A percentile compares a stretch with the other conserved stretches of the same genome.
phyloP scores from a whole-genome alignment of 2,329 filamentous ascomycete species.

The Fusarium domesticum region DNA sequence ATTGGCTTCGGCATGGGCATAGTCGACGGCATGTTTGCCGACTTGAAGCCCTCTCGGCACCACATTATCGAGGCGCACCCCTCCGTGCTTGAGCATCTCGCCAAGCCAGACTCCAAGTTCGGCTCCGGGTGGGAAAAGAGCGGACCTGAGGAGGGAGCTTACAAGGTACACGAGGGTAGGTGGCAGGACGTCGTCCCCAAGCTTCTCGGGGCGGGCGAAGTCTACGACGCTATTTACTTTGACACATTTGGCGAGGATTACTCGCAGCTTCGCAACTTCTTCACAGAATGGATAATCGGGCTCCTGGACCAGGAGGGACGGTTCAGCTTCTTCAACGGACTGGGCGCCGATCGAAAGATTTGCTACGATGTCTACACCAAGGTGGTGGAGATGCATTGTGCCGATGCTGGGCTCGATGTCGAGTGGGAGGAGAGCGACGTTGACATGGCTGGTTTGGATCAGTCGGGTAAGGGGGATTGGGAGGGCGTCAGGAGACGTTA shows the following conservation, averaged over 20 bases:
- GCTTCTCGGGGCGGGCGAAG: slow-evolving; percentile 64
- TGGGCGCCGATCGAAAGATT: slow-evolving; percentile 86
- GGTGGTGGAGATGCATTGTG: slow-evolving; percentile 85
- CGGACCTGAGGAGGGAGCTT: slow-evolving; percentile 62
- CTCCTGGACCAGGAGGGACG: slow-evolving; percentile 69
- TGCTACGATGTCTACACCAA: slow-evolving; percentile 96
- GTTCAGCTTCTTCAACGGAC: slow-evolving; percentile 86
- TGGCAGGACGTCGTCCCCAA: slow-evolving; percentile 79
- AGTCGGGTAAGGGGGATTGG: slow-evolving; percentile 74
- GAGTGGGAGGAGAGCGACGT: slow-evolving; percentile 80
- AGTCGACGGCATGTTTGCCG: slow-evolving; percentile 72
- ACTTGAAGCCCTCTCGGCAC: slow-evolving; percentile 63
- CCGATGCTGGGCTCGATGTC: slow-evolving; percentile 84
- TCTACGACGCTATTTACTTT: slow-evolving; percentile 90
- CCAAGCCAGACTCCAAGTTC: slow-evolving; percentile 48
- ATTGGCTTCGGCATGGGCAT: slow-evolving; percentile 92
- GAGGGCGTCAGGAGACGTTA: slow-evolving; percentile 83
- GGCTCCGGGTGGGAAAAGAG: slow-evolving; percentile 53
- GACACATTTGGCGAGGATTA: slow-evolving; percentile 98
- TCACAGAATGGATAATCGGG: slow-evolving; percentile 80
- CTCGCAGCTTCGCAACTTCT: slow-evolving; percentile 77
- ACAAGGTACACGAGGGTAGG: slow-evolving; percentile 63
- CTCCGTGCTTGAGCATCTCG: slow-evolving; percentile 66
- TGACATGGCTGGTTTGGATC: slow-evolving; percentile 61
- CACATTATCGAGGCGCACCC: slow-evolving; percentile 88